Evolutionary conservation across 2,329 filamentous ascomycete species (phyloP).

Genomic region (Macrophomina tecta): DNA sequence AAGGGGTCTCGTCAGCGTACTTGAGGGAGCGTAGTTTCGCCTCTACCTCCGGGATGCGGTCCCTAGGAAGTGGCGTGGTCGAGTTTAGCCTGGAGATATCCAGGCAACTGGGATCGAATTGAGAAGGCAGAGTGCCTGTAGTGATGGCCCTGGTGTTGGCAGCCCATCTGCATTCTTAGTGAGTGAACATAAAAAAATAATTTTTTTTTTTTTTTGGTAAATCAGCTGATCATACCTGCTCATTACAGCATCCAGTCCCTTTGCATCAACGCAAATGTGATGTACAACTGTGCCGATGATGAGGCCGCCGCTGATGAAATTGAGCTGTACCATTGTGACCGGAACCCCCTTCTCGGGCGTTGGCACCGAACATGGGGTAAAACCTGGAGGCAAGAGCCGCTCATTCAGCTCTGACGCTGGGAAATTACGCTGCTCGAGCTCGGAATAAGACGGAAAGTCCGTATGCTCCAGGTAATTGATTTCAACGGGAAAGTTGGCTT

Average conservation of each 20-base stretch:
- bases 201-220: slow-evolving; percentile 18
- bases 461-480: slow-evolving; percentile 25
- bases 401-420: slow-evolving; percentile 28
- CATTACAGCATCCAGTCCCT: slow-evolving; percentile 33
- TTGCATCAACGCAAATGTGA: slow-evolving; percentile 34
- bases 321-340: slow-evolving; percentile 35
- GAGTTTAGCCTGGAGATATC: slow-evolving; percentile 18
- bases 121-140: slow-evolving; percentile 28
- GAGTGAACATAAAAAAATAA: slow-evolving; percentile 10
- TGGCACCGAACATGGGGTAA: background rate
- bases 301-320: slow-evolving; percentile 38
- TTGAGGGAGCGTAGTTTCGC: slow-evolving; percentile 26
- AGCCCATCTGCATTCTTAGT: slow-evolving; percentile 31
- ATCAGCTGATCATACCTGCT: slow-evolving; percentile 31
- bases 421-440: slow-evolving; percentile 33
- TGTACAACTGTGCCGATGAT: slow-evolving; percentile 37
- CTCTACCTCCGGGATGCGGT: background rate
- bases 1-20: slow-evolving; percentile 30
- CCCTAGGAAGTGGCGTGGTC: background rate
- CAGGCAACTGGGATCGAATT: slow-evolving; percentile 23
- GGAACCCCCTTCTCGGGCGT: slow-evolving; percentile 13
- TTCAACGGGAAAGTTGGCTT: slow-evolving; percentile 27
- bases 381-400: slow-evolving; percentile 11
- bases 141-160: slow-evolving; percentile 33
- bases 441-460: slow-evolving; percentile 30